Evolutionary conservation across 768 basidiomycete species (phyloP), one percentile per base, ranked within the genome.

Genomic region (Kwoniella sp.): DNA sequence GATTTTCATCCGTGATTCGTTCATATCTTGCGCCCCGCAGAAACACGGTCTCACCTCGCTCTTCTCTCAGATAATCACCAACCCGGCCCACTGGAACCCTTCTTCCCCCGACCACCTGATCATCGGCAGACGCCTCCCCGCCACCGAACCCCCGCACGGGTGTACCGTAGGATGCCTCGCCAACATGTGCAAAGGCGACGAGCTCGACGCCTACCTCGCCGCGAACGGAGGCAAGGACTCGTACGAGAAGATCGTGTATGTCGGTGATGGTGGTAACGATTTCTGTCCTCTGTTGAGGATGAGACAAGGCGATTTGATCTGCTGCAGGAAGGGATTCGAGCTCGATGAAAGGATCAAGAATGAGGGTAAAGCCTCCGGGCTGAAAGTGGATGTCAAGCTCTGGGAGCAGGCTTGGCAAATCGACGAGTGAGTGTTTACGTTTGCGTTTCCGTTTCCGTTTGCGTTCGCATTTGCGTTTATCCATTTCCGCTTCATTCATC

Each of bases 171-270:
- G 95, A 5, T 99, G 96, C 83, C 88, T 88, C 62, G 86, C 89
- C 15, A 98, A 99, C 84, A 96, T 99, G 94, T 99, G 96, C 85
- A 99, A 99, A 84, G 94, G 95, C n/a, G 89, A 91, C 67, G 96
- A 99, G 78, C 85, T 99, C n/a, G 86, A 88, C 11, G 87, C 87
- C 0, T 97, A 90, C 82, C 84, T 95, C 55, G 82, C 83, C 1
- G 82, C 87, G 50, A 83, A 89, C 65, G 83, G 84, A 11, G 83
- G 85, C 17, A 75, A 78, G 62, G 78, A 79, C 11, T 77, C 82
- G 1, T 97, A 85, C 74, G 90, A 93, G 66, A 87, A 89, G 38
- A 84, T 96, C 70, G 84, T 91, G 50, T 99, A 96, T 79, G 85
- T 98, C 66, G 96, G 96, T 17, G 96, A 99, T 73, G 96, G 96